Conservation (phyloP, 2,329 filamentous ascomycete genomes). For the Chrysosporium queenslandicum region DNA sequence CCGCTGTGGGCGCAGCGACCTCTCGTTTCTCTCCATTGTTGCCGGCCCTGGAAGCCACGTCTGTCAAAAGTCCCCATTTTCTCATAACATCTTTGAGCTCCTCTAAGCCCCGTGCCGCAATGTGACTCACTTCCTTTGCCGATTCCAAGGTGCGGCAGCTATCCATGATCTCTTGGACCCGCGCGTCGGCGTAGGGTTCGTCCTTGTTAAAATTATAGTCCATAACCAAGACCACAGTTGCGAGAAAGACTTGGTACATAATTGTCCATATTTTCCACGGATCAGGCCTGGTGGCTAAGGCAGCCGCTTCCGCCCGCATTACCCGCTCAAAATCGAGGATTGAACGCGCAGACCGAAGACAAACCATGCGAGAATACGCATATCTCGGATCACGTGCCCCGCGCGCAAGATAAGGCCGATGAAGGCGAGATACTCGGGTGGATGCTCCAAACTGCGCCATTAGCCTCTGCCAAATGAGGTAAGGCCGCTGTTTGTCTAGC, state of each 20-base stretch:
- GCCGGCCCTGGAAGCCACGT: neutral
- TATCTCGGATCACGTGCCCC: constrained; percentile 29
- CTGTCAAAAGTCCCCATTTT: constrained; percentile 11
- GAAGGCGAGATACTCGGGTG: constrained; percentile 31
- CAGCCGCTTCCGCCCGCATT: constrained; percentile 27
- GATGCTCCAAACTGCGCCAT: constrained; percentile 30
- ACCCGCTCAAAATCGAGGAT: constrained; percentile 27
- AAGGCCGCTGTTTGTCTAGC: constrained; percentile 25
- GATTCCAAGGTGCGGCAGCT: constrained; percentile 29
- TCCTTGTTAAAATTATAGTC: constrained; percentile 35
- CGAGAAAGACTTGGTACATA: constrained; percentile 33
- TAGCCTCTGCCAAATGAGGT: constrained; percentile 29
- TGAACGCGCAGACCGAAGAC: constrained; percentile 31
- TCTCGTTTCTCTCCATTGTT: neutral
- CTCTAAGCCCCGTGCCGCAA: neutral
- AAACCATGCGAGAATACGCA: constrained; percentile 32
- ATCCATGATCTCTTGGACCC: constrained; percentile 30
- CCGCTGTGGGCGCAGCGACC: neutral
- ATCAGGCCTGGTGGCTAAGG: constrained; percentile 16
- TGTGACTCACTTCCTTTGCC: neutral
- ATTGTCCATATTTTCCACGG: neutral
- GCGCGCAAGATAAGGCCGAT: constrained; percentile 33
- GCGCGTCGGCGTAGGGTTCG: constrained; percentile 25
- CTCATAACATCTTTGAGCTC: constrained; percentile 6
- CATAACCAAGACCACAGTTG: constrained; percentile 32